These are phyloP conservation scores for Collybia nuda DNA, from an alignment of 768 basidiomycete species.

Conservation along the genomic window DNA sequence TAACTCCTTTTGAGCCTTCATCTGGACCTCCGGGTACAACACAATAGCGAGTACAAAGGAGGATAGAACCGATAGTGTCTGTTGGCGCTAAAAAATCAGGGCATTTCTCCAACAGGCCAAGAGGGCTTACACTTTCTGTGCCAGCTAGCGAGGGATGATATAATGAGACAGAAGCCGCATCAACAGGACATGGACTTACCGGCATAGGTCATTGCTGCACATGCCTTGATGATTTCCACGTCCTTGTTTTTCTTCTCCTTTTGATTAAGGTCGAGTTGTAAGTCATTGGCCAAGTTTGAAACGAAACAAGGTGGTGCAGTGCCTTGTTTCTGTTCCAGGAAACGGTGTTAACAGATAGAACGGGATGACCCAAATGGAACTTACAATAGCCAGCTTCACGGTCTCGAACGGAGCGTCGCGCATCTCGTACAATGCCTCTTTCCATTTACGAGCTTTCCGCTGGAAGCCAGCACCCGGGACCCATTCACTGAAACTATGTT, in stretches of 20 bases:
- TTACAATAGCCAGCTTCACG: conserved; percentile 37
- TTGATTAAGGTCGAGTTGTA: conserved; percentile 14
- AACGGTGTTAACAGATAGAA: background rate
- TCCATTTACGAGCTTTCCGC: conserved; percentile 50
- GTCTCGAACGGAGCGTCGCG: conserved; percentile 40
- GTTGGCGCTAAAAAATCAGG: background rate
- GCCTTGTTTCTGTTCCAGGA: conserved; percentile 26
- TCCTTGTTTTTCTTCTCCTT: conserved; percentile 17
- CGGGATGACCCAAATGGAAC: conserved; percentile 4
- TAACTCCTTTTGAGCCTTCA: conserved; percentile 29
- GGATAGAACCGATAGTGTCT: conserved; percentile 33
- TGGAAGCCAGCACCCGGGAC: conserved; percentile 52
- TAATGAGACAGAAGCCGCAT: background rate
- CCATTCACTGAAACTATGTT: conserved; percentile 35
- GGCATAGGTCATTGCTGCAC: conserved; percentile 38
- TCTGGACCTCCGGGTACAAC: conserved; percentile 31
- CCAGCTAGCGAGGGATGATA: conserved; percentile 27
- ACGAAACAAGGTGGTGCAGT: conserved; percentile 33
- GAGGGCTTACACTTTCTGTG: conserved; percentile 36
- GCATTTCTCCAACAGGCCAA: background rate
- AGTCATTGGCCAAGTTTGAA: conserved; percentile 23
- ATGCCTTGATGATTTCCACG: conserved; percentile 30
- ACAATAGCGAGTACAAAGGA: conserved; percentile 35
- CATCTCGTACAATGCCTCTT: conserved; percentile 46
- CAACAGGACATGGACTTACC: conserved; percentile 19